Conservation (phyloP, 306 rosid genomes). For the Lithocarpus polystachyus region DNA sequence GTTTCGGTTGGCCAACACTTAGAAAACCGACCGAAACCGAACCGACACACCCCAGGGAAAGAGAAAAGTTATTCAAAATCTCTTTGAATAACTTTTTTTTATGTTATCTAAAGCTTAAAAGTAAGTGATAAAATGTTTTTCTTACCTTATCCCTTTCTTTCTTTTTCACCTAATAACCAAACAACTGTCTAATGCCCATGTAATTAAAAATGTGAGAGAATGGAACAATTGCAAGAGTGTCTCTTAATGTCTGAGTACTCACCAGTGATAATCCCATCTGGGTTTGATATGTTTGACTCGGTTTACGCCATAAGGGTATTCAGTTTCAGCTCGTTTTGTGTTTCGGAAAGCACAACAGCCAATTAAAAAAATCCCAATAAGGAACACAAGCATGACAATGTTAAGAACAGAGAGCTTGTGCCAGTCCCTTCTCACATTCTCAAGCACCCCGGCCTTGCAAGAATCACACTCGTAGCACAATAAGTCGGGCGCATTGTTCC, state of each 20-base stretch:
- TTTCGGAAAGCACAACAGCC: slow-evolving; percentile 95
- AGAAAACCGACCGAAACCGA: no score
- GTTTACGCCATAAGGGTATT: slow-evolving; percentile 70
- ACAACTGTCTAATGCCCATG: no score
- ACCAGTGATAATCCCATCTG: slow-evolving; percentile 89
- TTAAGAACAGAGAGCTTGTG: slow-evolving; percentile 79
- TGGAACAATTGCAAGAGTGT: neutral
- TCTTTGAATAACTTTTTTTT: neutral
- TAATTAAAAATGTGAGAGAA: neutral
- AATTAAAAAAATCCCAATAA: slow-evolving; percentile 68
- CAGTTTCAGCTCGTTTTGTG: slow-evolving; percentile 63
- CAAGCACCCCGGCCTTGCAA: slow-evolving; percentile 91
- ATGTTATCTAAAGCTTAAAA: neutral
- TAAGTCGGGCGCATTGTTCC: slow-evolving; percentile 70
- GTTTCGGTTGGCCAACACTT: no score
- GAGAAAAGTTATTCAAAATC: neutral
- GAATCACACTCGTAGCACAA: slow-evolving; percentile 92
- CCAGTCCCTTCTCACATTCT: slow-evolving; percentile 71
- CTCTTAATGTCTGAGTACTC: neutral
- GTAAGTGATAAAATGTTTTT: neutral
- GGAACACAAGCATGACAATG: slow-evolving; percentile 57
- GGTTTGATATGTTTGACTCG: slow-evolving; percentile 77
- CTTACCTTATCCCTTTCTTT: neutral
- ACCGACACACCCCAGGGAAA: neutral
- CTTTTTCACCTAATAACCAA: no score